Percentiles rank a stretch among this genome's conserved stretches.
Evolutionary conservation across 1,284 basidiomycete species (phyloP).

Genomic region (Sphagnurus paluster): DNA sequence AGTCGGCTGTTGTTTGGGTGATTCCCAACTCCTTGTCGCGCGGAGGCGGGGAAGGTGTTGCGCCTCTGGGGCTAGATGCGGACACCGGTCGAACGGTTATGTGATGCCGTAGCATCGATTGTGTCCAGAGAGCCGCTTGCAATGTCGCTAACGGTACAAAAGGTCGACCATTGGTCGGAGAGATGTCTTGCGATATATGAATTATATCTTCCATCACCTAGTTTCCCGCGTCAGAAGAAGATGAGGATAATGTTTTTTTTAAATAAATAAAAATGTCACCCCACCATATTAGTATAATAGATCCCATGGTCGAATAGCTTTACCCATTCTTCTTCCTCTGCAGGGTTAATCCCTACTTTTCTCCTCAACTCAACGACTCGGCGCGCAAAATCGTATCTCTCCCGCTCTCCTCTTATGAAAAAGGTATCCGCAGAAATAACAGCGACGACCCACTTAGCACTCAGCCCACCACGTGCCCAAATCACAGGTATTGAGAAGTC

Average conservation of each 20-base stretch:
- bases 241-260: too few species aligned
- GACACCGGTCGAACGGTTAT: conserved; percentile 44
- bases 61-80: conserved; percentile 17
- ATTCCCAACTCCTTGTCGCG: conserved; percentile 65
- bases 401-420: conserved; percentile 79
- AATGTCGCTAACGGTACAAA: conserved; percentile 70
- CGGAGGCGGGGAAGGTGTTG: conserved; percentile 27
- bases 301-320: conserved; percentile 79
- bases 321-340: conserved; percentile 69
- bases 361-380: conserved; percentile 73
- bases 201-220: conserved; percentile 80
- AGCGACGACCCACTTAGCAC: conserved; percentile 71
- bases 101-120: conserved; percentile 59
- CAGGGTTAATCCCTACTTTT: conserved; percentile 43
- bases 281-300: conserved; percentile 88
- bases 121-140: conserved; percentile 79
- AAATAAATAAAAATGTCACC: conserved; percentile 24
- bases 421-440: conserved; percentile 79
- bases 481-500: conserved; percentile 42
- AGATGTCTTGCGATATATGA: conserved; percentile 69
- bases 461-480: conserved; percentile 73
- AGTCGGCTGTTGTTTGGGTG: conserved; percentile 47
- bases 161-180: conserved; percentile 65
- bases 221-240: conserved; percentile 13
- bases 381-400: conserved; percentile 79